phyloP scores from a whole-genome alignment of 164 flowering plant species.

The Houttuynia cordata region DNA sequence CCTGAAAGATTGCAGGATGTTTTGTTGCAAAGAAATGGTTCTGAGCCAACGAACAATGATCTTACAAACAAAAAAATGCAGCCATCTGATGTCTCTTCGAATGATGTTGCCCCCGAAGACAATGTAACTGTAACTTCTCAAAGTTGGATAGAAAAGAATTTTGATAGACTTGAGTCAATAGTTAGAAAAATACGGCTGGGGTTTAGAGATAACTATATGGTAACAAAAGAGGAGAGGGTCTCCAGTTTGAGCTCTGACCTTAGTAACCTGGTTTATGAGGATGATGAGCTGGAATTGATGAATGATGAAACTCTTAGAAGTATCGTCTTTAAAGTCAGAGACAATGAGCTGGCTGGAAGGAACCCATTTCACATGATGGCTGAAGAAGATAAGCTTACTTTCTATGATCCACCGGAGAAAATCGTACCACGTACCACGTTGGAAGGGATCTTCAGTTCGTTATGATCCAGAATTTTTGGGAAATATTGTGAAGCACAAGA shows the following conservation, averaged over 20 bases:
- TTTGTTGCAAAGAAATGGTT: constrained; percentile 1
- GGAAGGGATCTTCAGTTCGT: constrained; percentile 69
- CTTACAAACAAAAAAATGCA: neutral
- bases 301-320: constrained; percentile 65
- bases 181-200: constrained; percentile 56
- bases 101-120: constrained; percentile 8
- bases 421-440: constrained; percentile 69
- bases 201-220: constrained; percentile 51
- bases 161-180: constrained; percentile 59
- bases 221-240: constrained; percentile 43
- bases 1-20: neutral
- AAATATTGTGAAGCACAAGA: constrained; percentile 24
- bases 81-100: constrained; percentile 8
- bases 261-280: constrained; percentile 16
- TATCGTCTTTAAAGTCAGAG: constrained; percentile 78
- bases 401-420: constrained; percentile 86
- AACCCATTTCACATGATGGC: constrained; percentile 78
- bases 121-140: constrained; percentile 16
- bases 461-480: constrained; percentile 47
- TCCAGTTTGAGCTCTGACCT: constrained; percentile 15
- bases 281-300: constrained; percentile 77
- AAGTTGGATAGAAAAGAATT: constrained; percentile 70
- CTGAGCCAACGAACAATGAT: constrained; percentile 5
- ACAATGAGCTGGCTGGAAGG: constrained; percentile 73
- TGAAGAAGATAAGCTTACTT: constrained; percentile 52